phyloP scores from a whole-genome alignment of 2,329 filamentous ascomycete species.

The Akanthomyces lecanii region DNA sequence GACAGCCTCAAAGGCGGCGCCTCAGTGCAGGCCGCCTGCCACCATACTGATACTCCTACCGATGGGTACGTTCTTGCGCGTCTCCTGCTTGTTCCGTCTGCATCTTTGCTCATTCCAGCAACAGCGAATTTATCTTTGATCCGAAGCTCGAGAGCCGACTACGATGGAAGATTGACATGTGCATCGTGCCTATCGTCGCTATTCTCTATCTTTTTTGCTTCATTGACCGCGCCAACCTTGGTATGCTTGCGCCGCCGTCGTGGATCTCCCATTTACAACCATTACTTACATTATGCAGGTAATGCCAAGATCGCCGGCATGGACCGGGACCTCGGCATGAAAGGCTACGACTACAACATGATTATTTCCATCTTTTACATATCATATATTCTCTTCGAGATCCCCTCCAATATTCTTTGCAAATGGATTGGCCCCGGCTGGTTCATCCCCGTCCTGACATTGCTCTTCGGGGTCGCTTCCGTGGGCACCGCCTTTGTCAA shows the following conservation, averaged over 20 bases:
- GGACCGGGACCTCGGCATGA: conserved; percentile 55
- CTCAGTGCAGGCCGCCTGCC: neutral
- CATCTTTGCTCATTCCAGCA: conserved; percentile 35
- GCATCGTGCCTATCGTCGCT: conserved; percentile 61
- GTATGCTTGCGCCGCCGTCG: conserved; percentile 34
- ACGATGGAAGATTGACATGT: conserved; percentile 61
- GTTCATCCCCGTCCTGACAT: conserved; percentile 60
- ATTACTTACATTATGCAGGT: conserved; percentile 37
- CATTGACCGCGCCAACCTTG: conserved; percentile 71
- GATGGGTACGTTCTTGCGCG: neutral
- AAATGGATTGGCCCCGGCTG: conserved; percentile 69
- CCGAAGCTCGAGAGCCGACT: conserved; percentile 53
- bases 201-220: conserved; percentile 69
- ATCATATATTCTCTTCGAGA: conserved; percentile 68
- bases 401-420: conserved; percentile 64
- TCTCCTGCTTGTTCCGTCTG: neutral
- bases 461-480: conserved; percentile 61
- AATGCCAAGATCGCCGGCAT: conserved; percentile 65
- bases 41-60: neutral
- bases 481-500: conserved; percentile 63
- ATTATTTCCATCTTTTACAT: conserved; percentile 68
- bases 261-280: too few relatives aligned
- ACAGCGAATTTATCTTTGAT: conserved; percentile 52
- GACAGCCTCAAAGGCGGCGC: neutral
- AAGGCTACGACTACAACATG: conserved; percentile 63